Base-by-base conservation (phyloP, 148 eudicot genomes). In the Hydrangea macrophylla region DNA sequence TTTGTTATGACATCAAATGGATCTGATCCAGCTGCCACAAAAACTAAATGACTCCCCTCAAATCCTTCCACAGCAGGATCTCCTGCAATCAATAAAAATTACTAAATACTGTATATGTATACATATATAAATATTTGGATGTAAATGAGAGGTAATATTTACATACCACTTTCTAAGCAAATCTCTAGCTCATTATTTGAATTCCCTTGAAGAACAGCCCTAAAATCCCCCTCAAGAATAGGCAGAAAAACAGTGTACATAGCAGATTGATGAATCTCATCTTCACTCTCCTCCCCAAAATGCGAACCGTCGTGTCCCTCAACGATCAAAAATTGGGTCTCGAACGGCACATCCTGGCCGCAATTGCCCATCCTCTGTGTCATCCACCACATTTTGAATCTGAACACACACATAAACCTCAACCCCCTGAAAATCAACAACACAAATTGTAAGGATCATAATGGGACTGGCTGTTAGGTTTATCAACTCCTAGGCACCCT, bases 351-450 rank as follows among this genome's bases (percentile, higher is more conserved):
- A n/a, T 92, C 89, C 40, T 75, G 75, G 12, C 92, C 97, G 63
- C 40, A 60, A 35, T 39, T 77, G 7, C 96, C 97, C 90, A 89
- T 89, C 59, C 90, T 86, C 56, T 89, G 97, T 1, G 92, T 87
- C 97, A 92, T 92, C 97, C 97, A 89, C 96, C 97, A 92, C 65
- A 92, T 28, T 65, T 92, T 92, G 86, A 89, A 92, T 57, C 96
- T 86, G 64, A 89, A 92, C 23, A 83, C 87, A 67, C 92, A 82
- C 96, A 87, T 87, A 64, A 92, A 92, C 42, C 89, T 75, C 85
- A 82, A 35, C 36, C 87, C 87, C 80, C 96, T 92, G 85, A 77
- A 72, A 58, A 31, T 28, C 23, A 33, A 18, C 26, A 40, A 50
- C 37, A 42, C n/a, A n/a, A n/a, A n/a, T n/a, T n/a, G n/a, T n/a